Conservation (phyloP, 179 eudicot genomes). For the Beta lomatogona region DNA sequence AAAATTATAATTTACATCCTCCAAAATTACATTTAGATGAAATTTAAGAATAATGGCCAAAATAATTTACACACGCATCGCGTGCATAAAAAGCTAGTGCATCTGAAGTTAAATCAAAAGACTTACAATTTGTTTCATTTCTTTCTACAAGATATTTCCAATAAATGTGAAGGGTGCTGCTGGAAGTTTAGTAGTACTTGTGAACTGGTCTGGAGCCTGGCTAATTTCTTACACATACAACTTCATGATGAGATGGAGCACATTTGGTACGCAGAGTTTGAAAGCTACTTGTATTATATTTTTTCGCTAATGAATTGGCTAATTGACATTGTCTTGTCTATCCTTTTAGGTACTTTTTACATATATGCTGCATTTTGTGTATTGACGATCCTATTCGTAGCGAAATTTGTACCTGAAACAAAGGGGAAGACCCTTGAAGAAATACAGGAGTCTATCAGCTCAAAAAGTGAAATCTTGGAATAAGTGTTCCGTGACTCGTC, state of each 20-base stretch:
- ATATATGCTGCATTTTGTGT: slow-evolving; percentile 47
- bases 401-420: slow-evolving; percentile 74
- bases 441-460: slow-evolving; percentile 62
- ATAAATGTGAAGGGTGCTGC: slow-evolving; percentile 74
- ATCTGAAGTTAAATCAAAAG: neutral
- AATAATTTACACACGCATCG: too few relatives aligned
- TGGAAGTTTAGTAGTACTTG: slow-evolving; percentile 77
- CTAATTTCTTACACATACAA: slow-evolving; percentile 77
- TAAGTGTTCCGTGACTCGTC: neutral
- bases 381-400: slow-evolving; percentile 63
- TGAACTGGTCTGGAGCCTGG: slow-evolving; percentile 92
- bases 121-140: neutral
- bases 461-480: slow-evolving; percentile 24
- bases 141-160: slow-evolving; percentile 67
- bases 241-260: slow-evolving; percentile 83
- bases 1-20: too few relatives aligned
- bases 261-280: slow-evolving; percentile 23
- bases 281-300: neutral
- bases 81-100: neutral
- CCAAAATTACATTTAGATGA: too few relatives aligned
- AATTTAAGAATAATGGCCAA: too few relatives aligned
- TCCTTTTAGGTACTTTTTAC: slow-evolving; percentile 55
- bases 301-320: too few relatives aligned
- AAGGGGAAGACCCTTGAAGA: slow-evolving; percentile 84
- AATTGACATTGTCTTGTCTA: neutral